phyloP scores from a whole-genome alignment of 2,329 filamentous ascomycete genomes.

The Ceratocystiopsis minuta region DNA sequence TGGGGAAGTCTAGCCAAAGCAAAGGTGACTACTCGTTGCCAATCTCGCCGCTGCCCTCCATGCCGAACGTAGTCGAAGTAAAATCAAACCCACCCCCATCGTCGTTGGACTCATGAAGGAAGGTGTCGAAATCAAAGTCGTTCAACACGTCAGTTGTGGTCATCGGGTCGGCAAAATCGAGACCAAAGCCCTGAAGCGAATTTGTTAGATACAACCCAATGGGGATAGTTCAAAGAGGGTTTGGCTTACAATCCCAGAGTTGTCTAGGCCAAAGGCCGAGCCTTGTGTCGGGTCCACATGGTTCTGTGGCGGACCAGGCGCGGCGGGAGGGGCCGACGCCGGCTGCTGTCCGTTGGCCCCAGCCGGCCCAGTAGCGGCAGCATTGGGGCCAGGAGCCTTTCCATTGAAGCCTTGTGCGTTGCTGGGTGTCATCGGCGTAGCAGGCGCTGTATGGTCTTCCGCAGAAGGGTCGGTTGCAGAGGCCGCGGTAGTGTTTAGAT shows the following conservation, averaged over 20 bases:
- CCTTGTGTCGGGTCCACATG: constrained; percentile 31
- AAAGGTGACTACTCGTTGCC: constrained; percentile 6
- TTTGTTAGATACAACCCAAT: no score
- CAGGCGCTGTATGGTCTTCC: constrained; percentile 42
- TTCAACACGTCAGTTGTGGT: constrained; percentile 39
- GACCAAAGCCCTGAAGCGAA: constrained; percentile 20
- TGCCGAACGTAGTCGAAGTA: constrained; percentile 28
- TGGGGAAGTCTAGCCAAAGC: background rate
- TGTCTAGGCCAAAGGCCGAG: constrained; percentile 25
- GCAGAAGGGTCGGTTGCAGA: constrained; percentile 36
- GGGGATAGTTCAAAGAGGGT: no score
- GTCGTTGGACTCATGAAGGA: constrained; percentile 39
- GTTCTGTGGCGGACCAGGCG: constrained; percentile 25
- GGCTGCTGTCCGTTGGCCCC: constrained; percentile 26
- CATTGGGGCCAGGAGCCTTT: constrained; percentile 19
- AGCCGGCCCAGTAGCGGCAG: constrained; percentile 15
- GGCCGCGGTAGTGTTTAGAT: constrained; percentile 31
- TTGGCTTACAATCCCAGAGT: constrained; percentile 24
- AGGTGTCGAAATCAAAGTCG: constrained; percentile 52
- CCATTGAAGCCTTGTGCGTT: constrained; percentile 32
- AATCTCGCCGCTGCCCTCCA: constrained; percentile 37
- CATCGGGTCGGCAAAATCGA: constrained; percentile 39
- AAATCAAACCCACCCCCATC: constrained; percentile 37
- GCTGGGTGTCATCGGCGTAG: constrained; percentile 45
- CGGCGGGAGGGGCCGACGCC: constrained; percentile 22